Evolutionary conservation across 306 rosid genomes (phyloP).

Genomic region (Cyclanthera cordifolia): DNA sequence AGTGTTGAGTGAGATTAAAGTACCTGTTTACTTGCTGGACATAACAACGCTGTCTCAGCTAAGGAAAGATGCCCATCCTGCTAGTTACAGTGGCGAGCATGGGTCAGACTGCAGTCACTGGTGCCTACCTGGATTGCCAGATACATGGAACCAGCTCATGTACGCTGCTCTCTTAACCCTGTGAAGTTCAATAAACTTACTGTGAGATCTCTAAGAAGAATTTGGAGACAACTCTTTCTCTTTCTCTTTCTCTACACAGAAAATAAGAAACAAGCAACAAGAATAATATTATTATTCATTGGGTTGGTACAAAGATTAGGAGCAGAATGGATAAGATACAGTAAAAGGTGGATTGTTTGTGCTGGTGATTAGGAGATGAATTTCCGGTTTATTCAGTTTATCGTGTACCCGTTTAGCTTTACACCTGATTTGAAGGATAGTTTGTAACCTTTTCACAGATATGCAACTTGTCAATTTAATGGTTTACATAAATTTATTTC

Average conservation of each 20-base stretch:
- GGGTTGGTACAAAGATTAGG: constrained; percentile 3
- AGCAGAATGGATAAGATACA: background rate
- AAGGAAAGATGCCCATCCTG: constrained; percentile 87
- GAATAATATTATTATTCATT: background rate
- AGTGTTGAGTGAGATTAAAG: constrained; percentile 48
- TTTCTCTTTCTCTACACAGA: background rate
- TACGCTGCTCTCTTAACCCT: constrained; percentile 46
- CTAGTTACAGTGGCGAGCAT: constrained; percentile 46
- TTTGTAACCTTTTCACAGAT: background rate
- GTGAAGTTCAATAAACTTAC: constrained; percentile 7
- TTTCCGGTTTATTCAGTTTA: constrained; percentile 9
- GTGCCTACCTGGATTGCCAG: constrained; percentile 96
- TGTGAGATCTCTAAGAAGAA: background rate
- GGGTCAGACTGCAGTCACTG: constrained; percentile 92
- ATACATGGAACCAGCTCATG: constrained; percentile 89
- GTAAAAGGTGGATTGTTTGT: constrained; percentile 1
- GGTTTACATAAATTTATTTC: background rate
- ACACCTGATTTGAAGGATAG: background rate
- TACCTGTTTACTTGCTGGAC: constrained; percentile 64
- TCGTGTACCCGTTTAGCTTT: background rate
- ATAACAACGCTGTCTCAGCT: constrained; percentile 78
- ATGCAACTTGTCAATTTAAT: background rate
- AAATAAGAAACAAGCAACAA: background rate
- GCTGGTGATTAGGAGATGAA: constrained; percentile 5
- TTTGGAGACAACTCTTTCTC: constrained; percentile 5